A percentile compares a stretch with the other conserved stretches of the same genome.
phyloP scores from a whole-genome alignment of 179 eudicot species.

The Drosera spatulata region DNA sequence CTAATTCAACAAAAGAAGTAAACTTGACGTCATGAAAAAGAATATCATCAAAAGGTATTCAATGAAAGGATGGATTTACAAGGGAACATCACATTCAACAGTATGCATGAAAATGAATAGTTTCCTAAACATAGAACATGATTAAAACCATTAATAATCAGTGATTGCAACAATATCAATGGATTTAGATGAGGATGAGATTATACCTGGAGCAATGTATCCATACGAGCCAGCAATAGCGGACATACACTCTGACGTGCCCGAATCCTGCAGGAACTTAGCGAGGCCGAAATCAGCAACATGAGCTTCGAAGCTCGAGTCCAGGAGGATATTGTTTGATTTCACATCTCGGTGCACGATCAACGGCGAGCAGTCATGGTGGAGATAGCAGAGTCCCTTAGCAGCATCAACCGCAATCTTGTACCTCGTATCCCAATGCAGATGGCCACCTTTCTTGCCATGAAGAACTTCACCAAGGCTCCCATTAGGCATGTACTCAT shows the following conservation, averaged over 20 bases:
- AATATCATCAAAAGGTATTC: too few species aligned
- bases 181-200: too few species aligned
- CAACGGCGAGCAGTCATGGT: slow-evolving; percentile 88
- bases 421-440: slow-evolving; percentile 83
- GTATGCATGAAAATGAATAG: too few species aligned
- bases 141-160: too few species aligned
- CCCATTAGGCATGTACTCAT: slow-evolving; percentile 96
- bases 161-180: too few species aligned
- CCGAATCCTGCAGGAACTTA: slow-evolving; percentile 85
- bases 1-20: too few species aligned
- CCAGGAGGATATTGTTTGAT: slow-evolving; percentile 80
- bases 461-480: slow-evolving; percentile 91
- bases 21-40: too few species aligned
- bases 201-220: slow-evolving; percentile 88
- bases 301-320: slow-evolving; percentile 75
- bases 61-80: too few species aligned
- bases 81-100: too few species aligned
- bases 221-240: slow-evolving; percentile 98
- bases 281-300: slow-evolving; percentile 98
- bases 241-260: slow-evolving; percentile 83
- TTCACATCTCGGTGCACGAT: slow-evolving; percentile 93
- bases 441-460: slow-evolving; percentile 83
- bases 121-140: too few species aligned
- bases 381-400: slow-evolving; percentile 88
- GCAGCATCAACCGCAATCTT: slow-evolving; percentile 89